Evolutionary conservation across 2,329 filamentous ascomycete species (phyloP).

Genomic region (Pseudogymnoascus sp.): DNA sequence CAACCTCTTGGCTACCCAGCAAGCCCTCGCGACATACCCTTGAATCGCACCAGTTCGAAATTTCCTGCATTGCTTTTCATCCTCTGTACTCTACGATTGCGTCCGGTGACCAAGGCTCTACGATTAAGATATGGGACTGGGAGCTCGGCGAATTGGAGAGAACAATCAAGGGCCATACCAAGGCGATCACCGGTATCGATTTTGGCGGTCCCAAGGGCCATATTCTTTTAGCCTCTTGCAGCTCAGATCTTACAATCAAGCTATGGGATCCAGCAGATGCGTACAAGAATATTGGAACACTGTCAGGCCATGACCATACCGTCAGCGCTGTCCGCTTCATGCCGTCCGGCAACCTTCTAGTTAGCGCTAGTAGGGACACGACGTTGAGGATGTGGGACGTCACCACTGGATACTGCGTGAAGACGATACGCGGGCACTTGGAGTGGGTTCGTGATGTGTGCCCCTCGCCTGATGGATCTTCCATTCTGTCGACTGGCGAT

Average conservation of each 20-base stretch:
- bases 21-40: conserved; percentile 73
- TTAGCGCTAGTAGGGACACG: conserved; percentile 78
- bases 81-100: conserved; percentile 85
- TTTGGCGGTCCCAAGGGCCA: conserved; percentile 78
- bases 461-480: conserved; percentile 71
- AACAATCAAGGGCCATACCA: conserved; percentile 88
- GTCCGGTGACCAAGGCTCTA: conserved; percentile 83
- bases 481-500: conserved; percentile 71
- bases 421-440: conserved; percentile 73
- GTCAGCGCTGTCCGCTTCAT: conserved; percentile 85
- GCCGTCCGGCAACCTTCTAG: conserved; percentile 75
- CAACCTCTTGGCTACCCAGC: conserved; percentile 76
- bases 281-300: conserved; percentile 89
- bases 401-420: conserved; percentile 84
- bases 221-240: conserved; percentile 60
- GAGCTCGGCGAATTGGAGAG: conserved; percentile 83
- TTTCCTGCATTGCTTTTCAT: conserved; percentile 87
- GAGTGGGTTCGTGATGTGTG: conserved; percentile 86
- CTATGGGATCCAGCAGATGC: conserved; percentile 88
- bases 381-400: conserved; percentile 87
- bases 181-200: conserved; percentile 78
- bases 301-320: conserved; percentile 87
- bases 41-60: conserved; percentile 69
- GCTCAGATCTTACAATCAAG: conserved; percentile 85
- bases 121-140: conserved; percentile 97